Evolutionary conservation across 441 rosid species (phyloP).

Genomic region (Iberis amara): DNA sequence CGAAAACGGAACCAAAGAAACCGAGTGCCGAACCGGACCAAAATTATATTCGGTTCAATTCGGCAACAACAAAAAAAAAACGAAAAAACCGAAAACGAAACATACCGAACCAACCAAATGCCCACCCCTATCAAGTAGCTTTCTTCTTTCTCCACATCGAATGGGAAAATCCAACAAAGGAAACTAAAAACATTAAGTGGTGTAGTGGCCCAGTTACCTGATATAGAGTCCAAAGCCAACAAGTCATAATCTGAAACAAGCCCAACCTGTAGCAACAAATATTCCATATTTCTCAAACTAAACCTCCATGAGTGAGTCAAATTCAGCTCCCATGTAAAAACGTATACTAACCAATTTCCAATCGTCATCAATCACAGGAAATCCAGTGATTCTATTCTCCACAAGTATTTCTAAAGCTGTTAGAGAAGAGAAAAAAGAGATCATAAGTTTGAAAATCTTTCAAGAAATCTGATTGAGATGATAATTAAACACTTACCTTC

Average conservation of each 20-base stretch:
- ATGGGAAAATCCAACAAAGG: background rate
- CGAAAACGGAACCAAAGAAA: no score
- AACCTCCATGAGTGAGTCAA: background rate
- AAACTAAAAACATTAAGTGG: conserved; percentile 7
- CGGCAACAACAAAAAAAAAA: no score
- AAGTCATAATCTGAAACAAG: conserved; percentile 92
- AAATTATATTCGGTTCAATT: no score
- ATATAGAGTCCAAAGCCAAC: conserved; percentile 87
- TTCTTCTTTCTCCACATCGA: conserved; percentile 23
- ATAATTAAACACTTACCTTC: conserved; percentile 45
- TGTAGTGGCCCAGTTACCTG: conserved; percentile 44
- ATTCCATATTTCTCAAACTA: conserved; percentile 6
- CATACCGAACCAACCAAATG: no score
- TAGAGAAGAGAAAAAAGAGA: conserved; percentile 1
- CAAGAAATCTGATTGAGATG: background rate
- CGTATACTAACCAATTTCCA: conserved; percentile 64
- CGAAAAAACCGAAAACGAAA: no score
- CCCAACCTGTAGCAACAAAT: conserved; percentile 65
- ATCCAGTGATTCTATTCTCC: conserved; percentile 75
- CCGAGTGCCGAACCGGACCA: no score
- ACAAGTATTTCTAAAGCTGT: conserved; percentile 76
- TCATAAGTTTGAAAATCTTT: background rate
- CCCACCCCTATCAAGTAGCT: conserved; percentile 28
- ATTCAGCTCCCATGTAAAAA: no score
- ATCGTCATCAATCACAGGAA: conserved; percentile 78